Evolutionary conservation across 768 basidiomycete species (phyloP).

Genomic region (Flagelloscypha sp.): DNA sequence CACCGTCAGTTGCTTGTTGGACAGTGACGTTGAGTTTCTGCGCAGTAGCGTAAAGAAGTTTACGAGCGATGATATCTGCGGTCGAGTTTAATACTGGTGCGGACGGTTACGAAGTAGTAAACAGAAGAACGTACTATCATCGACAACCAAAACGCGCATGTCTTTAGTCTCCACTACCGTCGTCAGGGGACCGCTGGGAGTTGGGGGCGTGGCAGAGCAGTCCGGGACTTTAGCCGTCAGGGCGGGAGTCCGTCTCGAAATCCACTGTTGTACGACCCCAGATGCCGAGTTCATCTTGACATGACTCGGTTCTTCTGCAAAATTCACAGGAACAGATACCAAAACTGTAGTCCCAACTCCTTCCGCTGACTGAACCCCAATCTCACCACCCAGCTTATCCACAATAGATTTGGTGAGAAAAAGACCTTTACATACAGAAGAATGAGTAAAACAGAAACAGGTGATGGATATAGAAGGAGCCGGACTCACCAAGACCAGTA

Average conservation of each 20-base stretch:
- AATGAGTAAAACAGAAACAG: not conserved
- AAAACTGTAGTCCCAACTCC: constrained; percentile 7
- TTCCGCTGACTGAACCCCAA: constrained; percentile 5
- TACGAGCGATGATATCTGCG: constrained; percentile 8
- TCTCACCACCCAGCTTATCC: constrained; percentile 6
- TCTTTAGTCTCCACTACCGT: too few species aligned
- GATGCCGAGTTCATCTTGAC: too few species aligned
- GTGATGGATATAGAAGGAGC: not conserved
- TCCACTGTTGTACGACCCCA: too few species aligned
- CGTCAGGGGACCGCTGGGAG: constrained; percentile 3
- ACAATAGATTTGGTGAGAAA: constrained; percentile 8
- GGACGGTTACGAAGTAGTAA: too few species aligned
- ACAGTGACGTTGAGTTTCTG: constrained; percentile 6
- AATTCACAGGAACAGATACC: constrained; percentile 3
- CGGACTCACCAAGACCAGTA: constrained; percentile 6
- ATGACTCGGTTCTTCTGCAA: too few species aligned
- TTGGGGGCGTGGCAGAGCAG: not conserved
- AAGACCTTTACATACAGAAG: too few species aligned
- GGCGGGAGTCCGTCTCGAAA: not conserved
- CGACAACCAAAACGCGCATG: constrained; percentile 9
- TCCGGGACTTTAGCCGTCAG: constrained; percentile 1
- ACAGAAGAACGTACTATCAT: constrained; percentile 6
- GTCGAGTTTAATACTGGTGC: not conserved
- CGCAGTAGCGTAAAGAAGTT: constrained; percentile 7
- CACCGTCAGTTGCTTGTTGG: constrained; percentile 8